Base-by-base conservation (phyloP, 2,329 filamentous ascomycete species). In the Ascochyta viciae-villosae region DNA sequence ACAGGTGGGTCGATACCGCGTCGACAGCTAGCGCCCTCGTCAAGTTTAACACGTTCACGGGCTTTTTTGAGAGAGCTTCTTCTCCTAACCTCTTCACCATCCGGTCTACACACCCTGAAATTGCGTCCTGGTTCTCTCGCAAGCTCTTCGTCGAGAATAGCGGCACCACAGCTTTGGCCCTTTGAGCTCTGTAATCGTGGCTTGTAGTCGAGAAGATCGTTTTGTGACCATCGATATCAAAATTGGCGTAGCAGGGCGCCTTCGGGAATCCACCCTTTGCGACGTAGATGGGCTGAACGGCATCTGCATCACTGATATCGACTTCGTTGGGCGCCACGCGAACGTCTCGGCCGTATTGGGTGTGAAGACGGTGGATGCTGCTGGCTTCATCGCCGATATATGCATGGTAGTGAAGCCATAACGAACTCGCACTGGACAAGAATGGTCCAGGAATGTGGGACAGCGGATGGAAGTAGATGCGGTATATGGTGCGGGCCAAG, bases 181-280 rank as follows among this genome's bases (percentile, higher is more conserved):
- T 70, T 4, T 69, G 58, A 3, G 75, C 76, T 10, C 83, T 66
- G 39, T 80, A 71, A 3, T 73, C 74, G 3, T 67, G 70, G 51
- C 80, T 76, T 16, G 76, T 72, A 0, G 75, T 78, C 3, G 79
- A 82, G 70, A 87, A 87, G 33, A 87, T 81, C 1, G 82, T 83
- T 26, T 77, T 69, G 61, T 82, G 81, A 0, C 81, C 82, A 60
- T 85, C 83, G 16, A 85, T 82, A 54, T 85, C 81, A 61, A 86
- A 86, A 59, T 86, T 86, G 0, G 70, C 68, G 64, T 86, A 86
- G 54, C 76, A 80, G 0, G 67, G 61, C 1, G 81, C 76, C 64
- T 87, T 86, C 0, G 71, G 67, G 49, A 86, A 85, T 1, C 84
- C 83, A 3, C 83, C 83, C 34, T 74, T 79, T 3, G 76, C 72